phyloP scores from a whole-genome alignment of 768 basidiomycete species.

The Rhodotorula paludigena region DNA sequence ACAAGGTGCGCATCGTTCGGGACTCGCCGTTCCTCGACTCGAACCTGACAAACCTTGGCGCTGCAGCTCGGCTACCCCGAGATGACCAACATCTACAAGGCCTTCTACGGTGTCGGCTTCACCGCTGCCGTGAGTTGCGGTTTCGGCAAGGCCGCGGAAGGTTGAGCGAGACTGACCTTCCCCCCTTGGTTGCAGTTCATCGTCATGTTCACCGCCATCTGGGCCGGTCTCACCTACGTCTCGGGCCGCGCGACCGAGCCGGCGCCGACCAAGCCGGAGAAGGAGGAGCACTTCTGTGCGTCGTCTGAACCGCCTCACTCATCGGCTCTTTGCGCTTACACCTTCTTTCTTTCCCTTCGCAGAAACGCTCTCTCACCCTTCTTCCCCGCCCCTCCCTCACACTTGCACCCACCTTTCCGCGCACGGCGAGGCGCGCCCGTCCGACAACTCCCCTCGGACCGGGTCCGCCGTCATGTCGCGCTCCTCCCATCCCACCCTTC shows the following conservation, averaged over 20 bases:
- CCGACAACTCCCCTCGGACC: too few species aligned
- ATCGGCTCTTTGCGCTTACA: too few species aligned
- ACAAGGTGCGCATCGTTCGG: neutral
- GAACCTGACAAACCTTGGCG: too few species aligned
- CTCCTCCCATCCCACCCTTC: neutral
- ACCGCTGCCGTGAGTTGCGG: neutral
- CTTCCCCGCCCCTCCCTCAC: too few species aligned
- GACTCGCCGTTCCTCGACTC: neutral
- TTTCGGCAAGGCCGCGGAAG: neutral
- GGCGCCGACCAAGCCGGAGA: neutral
- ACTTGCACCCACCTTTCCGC: too few species aligned
- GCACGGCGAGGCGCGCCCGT: too few species aligned
- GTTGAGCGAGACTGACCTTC: neutral
- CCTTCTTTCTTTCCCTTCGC: neutral
- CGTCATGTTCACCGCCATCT: neutral
- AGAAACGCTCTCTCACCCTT: too few species aligned
- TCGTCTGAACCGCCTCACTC: neutral
- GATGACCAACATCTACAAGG: neutral
- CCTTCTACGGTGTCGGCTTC: slow-evolving; percentile 3
- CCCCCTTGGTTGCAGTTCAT: neutral
- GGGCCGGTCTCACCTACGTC: neutral
- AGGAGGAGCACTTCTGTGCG: slow-evolving; percentile 7
- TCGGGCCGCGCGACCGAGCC: neutral
- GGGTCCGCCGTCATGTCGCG: neutral
- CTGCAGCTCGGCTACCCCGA: neutral